Evolutionary conservation across 1,284 basidiomycete species (phyloP).

Genomic region (Chiua sp.): DNA sequence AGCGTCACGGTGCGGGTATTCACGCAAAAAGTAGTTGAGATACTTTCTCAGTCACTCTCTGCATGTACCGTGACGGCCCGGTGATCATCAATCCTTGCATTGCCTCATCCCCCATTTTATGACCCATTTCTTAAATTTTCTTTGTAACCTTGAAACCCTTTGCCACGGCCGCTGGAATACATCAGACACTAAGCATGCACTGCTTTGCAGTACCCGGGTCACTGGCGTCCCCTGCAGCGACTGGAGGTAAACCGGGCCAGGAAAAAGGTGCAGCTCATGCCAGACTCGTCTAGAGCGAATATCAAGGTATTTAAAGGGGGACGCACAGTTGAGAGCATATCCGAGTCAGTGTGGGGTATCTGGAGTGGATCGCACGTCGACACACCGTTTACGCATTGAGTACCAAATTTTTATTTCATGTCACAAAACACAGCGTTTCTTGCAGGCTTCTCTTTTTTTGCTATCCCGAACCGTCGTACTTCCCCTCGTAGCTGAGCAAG

Average conservation of each 20-base stretch:
- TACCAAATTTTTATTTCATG: slow-evolving; percentile 21
- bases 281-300: slow-evolving; percentile 85
- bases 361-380: slow-evolving; percentile 85
- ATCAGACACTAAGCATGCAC: too few species aligned
- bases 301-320: slow-evolving; percentile 76
- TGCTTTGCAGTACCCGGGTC: too few species aligned
- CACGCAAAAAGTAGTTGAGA: too few species aligned
- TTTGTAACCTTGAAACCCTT: too few species aligned
- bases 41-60: too few species aligned
- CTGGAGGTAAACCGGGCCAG: slow-evolving; percentile 74
- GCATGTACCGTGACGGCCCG: too few species aligned
- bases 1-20: too few species aligned
- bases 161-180: too few species aligned
- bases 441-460: slow-evolving; percentile 21
- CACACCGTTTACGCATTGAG: slow-evolving; percentile 44
- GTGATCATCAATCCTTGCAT: too few species aligned
- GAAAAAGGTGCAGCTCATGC: slow-evolving; percentile 79
- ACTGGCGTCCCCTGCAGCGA: slow-evolving; percentile 69
- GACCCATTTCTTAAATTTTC: too few species aligned
- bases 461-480: background rate
- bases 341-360: slow-evolving; percentile 82
- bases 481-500: slow-evolving; percentile 10
- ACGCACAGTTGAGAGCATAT: slow-evolving; percentile 74
- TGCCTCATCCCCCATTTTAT: too few species aligned
- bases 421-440: slow-evolving; percentile 40